A percentile compares a stretch with the other conserved stretches of the same genome.
Conservation (phyloP, 257 asterid genomes). For the Jacaranda copaia region DNA sequence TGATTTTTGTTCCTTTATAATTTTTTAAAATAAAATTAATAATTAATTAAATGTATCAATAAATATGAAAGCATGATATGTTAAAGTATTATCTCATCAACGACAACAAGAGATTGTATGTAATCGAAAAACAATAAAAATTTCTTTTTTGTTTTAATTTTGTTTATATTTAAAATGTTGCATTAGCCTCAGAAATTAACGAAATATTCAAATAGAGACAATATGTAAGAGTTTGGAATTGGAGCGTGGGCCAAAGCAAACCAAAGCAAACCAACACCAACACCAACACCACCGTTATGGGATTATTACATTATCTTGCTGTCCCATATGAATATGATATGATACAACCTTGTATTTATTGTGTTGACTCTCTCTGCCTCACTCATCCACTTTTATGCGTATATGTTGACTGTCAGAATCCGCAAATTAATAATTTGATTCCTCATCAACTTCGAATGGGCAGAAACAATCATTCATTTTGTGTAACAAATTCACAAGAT, state of each 20-base stretch:
- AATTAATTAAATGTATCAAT: no score
- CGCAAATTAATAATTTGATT: neutral
- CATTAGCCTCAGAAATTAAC: neutral
- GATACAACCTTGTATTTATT: neutral
- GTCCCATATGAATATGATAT: slow-evolving; percentile 5
- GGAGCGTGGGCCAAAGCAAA: slow-evolving; percentile 20
- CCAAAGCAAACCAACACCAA: no score
- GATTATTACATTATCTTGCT: neutral
- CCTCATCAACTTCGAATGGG: neutral
- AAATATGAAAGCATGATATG: no score
- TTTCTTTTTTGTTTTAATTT: no score
- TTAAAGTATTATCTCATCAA: no score
- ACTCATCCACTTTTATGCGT: neutral
- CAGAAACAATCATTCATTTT: slow-evolving; percentile 6
- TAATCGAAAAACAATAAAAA: no score
- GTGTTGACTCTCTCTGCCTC: slow-evolving; percentile 35
- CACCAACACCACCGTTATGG: slow-evolving; percentile 29
- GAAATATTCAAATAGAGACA: neutral
- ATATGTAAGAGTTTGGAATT: neutral
- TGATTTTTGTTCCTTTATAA: no score
- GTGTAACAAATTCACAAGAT: neutral
- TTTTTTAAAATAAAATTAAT: no score
- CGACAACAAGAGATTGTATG: no score
- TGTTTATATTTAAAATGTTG: no score
- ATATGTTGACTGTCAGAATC: slow-evolving; percentile 30